Percentiles rank a stretch among this genome's conserved stretches.
These are phyloP conservation scores for Dunaliella primolecta DNA, from an alignment of 139 green algal genomes.

Conservation along the genomic window DNA sequence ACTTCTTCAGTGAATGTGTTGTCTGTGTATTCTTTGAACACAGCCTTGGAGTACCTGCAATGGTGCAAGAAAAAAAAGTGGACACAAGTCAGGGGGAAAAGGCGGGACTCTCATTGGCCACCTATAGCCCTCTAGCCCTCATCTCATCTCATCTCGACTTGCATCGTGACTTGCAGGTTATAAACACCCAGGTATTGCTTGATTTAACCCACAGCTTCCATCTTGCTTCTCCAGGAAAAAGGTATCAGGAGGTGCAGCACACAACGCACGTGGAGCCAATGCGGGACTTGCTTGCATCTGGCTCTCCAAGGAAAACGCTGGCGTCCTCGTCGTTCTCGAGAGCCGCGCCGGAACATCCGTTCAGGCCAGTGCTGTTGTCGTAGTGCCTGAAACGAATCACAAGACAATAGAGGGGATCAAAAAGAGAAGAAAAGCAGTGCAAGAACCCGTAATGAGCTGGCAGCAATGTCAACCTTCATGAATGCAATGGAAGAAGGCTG, in stretches of 20 bases:
- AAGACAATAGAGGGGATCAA: not conserved
- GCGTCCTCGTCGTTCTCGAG: conserved; percentile 34
- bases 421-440: not conserved
- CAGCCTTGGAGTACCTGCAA: conserved; percentile 49
- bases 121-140: not conserved
- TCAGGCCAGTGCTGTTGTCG: conserved; percentile 24
- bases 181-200: not conserved
- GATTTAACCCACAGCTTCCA: no score
- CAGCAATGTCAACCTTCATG: no score
- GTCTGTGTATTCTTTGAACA: conserved; percentile 70
- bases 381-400: conserved; percentile 32
- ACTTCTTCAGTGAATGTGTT: conserved; percentile 53
- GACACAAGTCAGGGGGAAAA: not conserved
- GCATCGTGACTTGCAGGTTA: not conserved
- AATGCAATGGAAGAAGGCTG: no score
- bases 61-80: not conserved
- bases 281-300: conserved; percentile 7
- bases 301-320: conserved; percentile 32
- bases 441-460: not conserved
- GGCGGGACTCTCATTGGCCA: not conserved
- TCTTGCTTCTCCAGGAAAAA: not conserved
- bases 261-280: conserved; percentile 40
- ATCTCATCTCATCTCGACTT: not conserved
- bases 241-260: not conserved
- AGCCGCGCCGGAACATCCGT: conserved; percentile 42